These are phyloP conservation scores for Herpetomonas tarakana DNA, from an alignment of 208 protist species.

Conservation along the genomic window DNA sequence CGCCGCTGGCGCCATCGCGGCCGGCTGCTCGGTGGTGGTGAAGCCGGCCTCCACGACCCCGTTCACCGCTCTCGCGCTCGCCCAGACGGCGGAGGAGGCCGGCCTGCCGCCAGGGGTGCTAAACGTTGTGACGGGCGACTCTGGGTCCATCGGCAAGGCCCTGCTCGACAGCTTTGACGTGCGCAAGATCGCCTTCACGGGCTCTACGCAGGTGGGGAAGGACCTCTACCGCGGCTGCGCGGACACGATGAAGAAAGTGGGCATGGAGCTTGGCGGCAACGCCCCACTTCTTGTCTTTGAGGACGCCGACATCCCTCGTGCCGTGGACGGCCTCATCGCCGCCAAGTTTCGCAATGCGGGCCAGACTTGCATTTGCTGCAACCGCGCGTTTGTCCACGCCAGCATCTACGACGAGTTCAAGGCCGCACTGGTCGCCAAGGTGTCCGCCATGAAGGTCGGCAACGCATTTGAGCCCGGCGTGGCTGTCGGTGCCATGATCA, in stretches of 20 bases:
- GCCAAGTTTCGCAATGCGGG: slow-evolving; percentile 85
- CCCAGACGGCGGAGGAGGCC: slow-evolving; percentile 63
- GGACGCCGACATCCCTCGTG: slow-evolving; percentile 76
- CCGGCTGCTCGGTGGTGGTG: slow-evolving; percentile 86
- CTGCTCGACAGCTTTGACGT: slow-evolving; percentile 67
- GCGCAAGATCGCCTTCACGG: slow-evolving; percentile 88
- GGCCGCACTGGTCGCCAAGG: slow-evolving; percentile 33
- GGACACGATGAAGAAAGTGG: slow-evolving; percentile 75
- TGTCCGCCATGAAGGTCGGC: slow-evolving; percentile 52
- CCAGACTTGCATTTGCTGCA: slow-evolving; percentile 88
- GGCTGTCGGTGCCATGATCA: slow-evolving; percentile 73
- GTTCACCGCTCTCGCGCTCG: slow-evolving; percentile 70
- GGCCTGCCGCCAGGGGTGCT: slow-evolving; percentile 79
- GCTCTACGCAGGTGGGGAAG: slow-evolving; percentile 75
- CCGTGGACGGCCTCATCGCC: slow-evolving; percentile 55
- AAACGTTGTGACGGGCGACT: slow-evolving; percentile 80
- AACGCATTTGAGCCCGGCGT: slow-evolving; percentile 57
- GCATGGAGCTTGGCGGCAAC: slow-evolving; percentile 93
- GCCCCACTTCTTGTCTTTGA: slow-evolving; percentile 88
- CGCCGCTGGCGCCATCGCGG: slow-evolving; percentile 83
- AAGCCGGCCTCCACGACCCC: slow-evolving; percentile 88
- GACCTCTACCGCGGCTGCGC: slow-evolving; percentile 49
- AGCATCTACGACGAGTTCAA: slow-evolving; percentile 62
- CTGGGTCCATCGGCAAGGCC: slow-evolving; percentile 47
- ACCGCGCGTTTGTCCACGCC: slow-evolving; percentile 77